These are phyloP conservation scores for Melampsora occidentalis DNA, from an alignment of 1,284 basidiomycete genomes.

Conservation along the genomic window DNA sequence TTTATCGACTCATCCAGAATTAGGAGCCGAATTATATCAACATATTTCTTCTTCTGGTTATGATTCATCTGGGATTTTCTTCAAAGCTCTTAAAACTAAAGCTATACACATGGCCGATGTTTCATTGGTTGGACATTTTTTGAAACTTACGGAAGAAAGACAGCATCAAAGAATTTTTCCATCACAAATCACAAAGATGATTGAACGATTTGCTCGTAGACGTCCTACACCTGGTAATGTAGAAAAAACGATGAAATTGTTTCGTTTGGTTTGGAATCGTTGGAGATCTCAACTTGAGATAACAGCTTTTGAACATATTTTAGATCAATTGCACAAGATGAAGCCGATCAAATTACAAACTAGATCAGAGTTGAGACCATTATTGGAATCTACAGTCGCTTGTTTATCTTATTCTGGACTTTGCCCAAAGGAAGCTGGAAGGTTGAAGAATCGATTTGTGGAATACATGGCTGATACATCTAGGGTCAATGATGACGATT, in stretches of 20 bases:
- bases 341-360: conserved; percentile 16
- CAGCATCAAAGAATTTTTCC: not conserved
- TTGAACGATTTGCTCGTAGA: conserved; percentile 14
- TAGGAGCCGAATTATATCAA: conserved; percentile 40
- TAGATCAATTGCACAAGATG: conserved; percentile 7
- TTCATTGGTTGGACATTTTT: conserved; percentile 20
- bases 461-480: conserved; percentile 4
- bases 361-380: conserved; percentile 12
- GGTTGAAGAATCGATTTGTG: conserved; percentile 6
- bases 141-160: conserved; percentile 21
- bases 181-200: conserved; percentile 7
- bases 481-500: not conserved
- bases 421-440: not conserved
- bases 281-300: conserved; percentile 16
- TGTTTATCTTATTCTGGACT: conserved; percentile 14
- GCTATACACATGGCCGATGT: conserved; percentile 37
- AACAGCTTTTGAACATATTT: conserved; percentile 13
- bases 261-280: conserved; percentile 17
- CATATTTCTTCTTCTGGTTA: conserved; percentile 34
- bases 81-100: conserved; percentile 29
- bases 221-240: conserved; percentile 24
- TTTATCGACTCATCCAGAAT: conserved; percentile 20
- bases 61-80: conserved; percentile 18
- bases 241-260: conserved; percentile 18
- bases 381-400: not conserved